Conservation (phyloP, 805 yeast genomes). For the Pichia nakasei region DNA sequence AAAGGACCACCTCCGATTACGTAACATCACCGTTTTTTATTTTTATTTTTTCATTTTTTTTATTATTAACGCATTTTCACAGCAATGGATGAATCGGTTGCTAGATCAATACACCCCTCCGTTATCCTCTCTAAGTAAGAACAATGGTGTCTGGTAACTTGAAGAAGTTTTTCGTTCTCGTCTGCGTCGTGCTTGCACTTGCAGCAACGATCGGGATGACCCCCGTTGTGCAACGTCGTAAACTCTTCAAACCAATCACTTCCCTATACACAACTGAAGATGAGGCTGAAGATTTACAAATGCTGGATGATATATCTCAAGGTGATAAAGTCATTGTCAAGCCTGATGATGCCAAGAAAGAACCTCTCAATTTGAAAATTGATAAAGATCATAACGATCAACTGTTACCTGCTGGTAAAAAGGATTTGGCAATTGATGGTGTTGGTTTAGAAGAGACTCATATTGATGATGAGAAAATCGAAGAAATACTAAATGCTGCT, state of each 20-base stretch:
- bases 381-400: slow-evolving; percentile 1
- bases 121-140: background rate
- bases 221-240: slow-evolving; percentile 4
- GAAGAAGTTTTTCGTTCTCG: slow-evolving; percentile 4
- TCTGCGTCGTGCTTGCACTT: slow-evolving; percentile 5
- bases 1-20: no score
- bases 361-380: background rate
- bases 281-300: background rate
- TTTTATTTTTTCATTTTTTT: background rate
- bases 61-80: no score
- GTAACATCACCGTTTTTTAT: no score
- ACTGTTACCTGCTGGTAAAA: slow-evolving; percentile 2
- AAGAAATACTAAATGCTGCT: slow-evolving; percentile 2
- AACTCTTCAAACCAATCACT: slow-evolving; percentile 1
- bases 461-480: background rate
- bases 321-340: slow-evolving; percentile 6
- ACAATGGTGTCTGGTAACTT: slow-evolving; percentile 3
- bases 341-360: slow-evolving; percentile 2
- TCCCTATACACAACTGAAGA: background rate
- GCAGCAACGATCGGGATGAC: slow-evolving; percentile 9
- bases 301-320: background rate
- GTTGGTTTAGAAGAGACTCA: background rate
- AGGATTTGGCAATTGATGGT: background rate
- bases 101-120: no score
- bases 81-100: no score